Evolutionary conservation across 1,284 basidiomycete species (phyloP), one percentile per base, ranked within the genome.

Genomic region (Vanrija sp.): DNA sequence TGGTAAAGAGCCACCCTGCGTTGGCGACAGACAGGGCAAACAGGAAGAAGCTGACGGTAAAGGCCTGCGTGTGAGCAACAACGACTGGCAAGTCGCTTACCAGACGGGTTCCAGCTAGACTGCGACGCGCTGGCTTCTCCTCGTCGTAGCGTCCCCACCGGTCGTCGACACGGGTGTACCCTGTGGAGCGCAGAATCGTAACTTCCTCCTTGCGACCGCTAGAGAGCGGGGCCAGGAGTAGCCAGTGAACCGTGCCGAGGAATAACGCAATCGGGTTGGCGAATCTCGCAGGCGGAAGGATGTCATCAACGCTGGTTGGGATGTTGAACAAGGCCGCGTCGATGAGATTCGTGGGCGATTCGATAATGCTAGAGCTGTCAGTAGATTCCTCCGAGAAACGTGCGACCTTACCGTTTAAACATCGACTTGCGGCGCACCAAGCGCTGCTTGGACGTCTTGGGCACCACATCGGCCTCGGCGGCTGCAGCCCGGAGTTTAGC

Each of bases 1-100:
- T 53, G 0, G 72, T 70, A 57, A 74, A 74, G 7, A 74, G 64
- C 55, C 69, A 74, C 5, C 57, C 51, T 0, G 72, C 62, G 43
- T 74, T 74, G 3, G 65, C 67, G 9, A 53, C 38, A 0, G 72
- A 56, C 15, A 74, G 47, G 0, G 55, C 45, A 5, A 72, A 38
- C 7, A 71, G 49, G 44, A 64, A 36, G 23, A 67, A 41, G 15
- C 63, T 65, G 61, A 69, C 43, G 31, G 63, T 41, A 14, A 67
- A 42, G n/a, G 60, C 64, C 72, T 74, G 50, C 9, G 3, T 4
- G 50, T 55, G 19, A 59, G 53, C 36, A 49, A 2, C 16, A 6
- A 3, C n/a, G 3, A n/a, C n/a, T 2, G 16, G n/a, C 2, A 1
- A 3, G 15, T 1, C 45, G 51, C 69, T 61, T 42, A 73, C 72